phyloP scores from a whole-genome alignment of 768 basidiomycete species.

The Boletales sp. region DNA sequence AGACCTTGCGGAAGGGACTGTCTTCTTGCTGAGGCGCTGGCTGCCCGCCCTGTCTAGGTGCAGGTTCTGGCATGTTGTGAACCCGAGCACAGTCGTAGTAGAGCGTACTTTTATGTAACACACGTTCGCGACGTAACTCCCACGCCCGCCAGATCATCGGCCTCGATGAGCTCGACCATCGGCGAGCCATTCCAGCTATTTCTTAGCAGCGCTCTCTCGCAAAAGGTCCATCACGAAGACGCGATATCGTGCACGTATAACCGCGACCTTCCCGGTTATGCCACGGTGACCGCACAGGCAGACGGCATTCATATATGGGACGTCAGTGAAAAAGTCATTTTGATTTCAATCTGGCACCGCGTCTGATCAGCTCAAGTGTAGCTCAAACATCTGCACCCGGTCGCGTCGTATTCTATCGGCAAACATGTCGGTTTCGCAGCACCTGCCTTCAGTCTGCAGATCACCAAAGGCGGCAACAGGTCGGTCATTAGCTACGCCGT shows the following conservation, averaged over 20 bases:
- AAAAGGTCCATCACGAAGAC: not conserved
- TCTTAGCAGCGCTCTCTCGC: conserved; percentile 18
- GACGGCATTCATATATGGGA: conserved; percentile 77
- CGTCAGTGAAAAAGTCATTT: conserved; percentile 39
- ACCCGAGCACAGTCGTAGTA: conserved; percentile 3
- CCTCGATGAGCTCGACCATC: conserved; percentile 27
- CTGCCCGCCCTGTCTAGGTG: conserved; percentile 16
- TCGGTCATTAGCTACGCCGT: conserved; percentile 54
- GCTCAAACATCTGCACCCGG: conserved; percentile 62
- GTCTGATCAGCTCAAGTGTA: conserved; percentile 26
- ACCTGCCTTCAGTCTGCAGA: conserved; percentile 47
- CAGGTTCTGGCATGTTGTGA: conserved; percentile 23
- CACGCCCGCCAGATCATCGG: not conserved
- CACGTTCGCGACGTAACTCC: too few species aligned
- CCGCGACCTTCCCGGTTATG: conserved; percentile 46
- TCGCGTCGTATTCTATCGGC: conserved; percentile 66
- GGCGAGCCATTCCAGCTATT: conserved; percentile 31
- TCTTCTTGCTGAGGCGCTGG: conserved; percentile 29
- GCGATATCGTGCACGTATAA: conserved; percentile 19
- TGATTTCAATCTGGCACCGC: not conserved
- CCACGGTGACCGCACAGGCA: conserved; percentile 64
- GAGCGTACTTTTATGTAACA: too few species aligned
- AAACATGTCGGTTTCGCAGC: conserved; percentile 61
- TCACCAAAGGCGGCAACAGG: conserved; percentile 30
- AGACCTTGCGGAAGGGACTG: conserved; percentile 34